Conservation (phyloP, 1,284 basidiomycete species). For the Phellopilus nigrolimitatus region DNA sequence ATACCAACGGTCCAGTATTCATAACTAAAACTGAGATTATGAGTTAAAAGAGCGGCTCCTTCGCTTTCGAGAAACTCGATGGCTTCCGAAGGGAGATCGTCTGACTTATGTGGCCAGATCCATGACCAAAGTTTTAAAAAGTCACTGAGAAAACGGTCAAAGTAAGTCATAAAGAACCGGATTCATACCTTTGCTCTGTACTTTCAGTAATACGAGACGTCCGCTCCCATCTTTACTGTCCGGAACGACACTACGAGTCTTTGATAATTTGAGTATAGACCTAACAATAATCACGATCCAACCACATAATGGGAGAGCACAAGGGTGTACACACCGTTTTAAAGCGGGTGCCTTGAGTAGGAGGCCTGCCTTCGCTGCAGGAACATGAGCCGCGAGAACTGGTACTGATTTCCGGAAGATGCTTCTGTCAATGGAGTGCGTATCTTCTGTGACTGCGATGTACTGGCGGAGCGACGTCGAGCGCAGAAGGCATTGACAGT, state of each 20-base stretch:
- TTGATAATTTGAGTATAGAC: conserved; percentile 60
- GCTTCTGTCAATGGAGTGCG: conserved; percentile 48
- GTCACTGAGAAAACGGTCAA: conserved; percentile 8
- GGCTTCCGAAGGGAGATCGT: conserved; percentile 54
- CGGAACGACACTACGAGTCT: conserved; percentile 53
- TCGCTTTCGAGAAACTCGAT: conserved; percentile 51
- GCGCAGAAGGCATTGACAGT: neutral
- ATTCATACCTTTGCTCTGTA: conserved; percentile 52
- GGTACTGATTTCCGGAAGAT: conserved; percentile 61
- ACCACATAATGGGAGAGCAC: conserved; percentile 6
- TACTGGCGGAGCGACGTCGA: conserved; percentile 56
- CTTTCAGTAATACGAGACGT: conserved; percentile 60
- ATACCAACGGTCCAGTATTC: conserved; percentile 82
- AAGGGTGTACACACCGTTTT: conserved; percentile 43
- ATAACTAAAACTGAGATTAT: conserved; percentile 69
- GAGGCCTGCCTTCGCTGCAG: conserved; percentile 49
- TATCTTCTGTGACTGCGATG: conserved; percentile 37
- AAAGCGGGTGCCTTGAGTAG: conserved; percentile 53
- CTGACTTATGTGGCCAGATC: conserved; percentile 45
- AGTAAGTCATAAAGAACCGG: neutral
- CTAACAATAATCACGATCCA: conserved; percentile 15
- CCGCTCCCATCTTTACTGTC: conserved; percentile 44
- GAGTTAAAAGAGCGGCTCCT: conserved; percentile 48
- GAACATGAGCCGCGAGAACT: conserved; percentile 63
- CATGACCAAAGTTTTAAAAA: conserved; percentile 10